Percentiles rank a stretch among this genome's conserved stretches.
phyloP scores from a whole-genome alignment of 768 basidiomycete genomes.

The Tylopilus rubrobrunneus region DNA sequence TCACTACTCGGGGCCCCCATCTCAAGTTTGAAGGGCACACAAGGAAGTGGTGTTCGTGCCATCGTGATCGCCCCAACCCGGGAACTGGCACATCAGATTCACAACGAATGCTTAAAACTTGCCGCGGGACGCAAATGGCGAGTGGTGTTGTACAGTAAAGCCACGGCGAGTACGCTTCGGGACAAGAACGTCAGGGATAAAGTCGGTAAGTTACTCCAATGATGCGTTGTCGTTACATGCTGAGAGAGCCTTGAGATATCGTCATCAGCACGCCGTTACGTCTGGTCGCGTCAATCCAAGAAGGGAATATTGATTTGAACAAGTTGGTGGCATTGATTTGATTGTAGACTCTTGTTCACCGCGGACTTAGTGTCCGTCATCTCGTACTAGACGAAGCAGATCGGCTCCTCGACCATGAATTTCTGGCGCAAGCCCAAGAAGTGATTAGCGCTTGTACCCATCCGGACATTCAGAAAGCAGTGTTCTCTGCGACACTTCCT shows the following conservation, averaged over 20 bases:
- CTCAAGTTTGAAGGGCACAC: conserved; percentile 41
- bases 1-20: conserved; percentile 53
- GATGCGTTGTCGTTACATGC: background rate
- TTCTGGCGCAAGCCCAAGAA: conserved; percentile 84
- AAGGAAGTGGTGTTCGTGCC: conserved; percentile 64
- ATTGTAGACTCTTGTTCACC: conserved; percentile 6
- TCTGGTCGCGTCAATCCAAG: conserved; percentile 75
- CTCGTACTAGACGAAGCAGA: conserved; percentile 90
- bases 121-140: conserved; percentile 82
- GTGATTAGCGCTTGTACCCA: conserved; percentile 75
- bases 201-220: conserved; percentile 54
- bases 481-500: conserved; percentile 95
- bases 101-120: conserved; percentile 83
- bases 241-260: conserved; percentile 54
- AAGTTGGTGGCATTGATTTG: conserved; percentile 52
- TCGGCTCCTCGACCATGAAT: conserved; percentile 85
- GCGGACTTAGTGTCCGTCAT: conserved; percentile 65
- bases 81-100: conserved; percentile 94
- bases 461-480: conserved; percentile 70
- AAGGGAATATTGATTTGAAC: conserved; percentile 58
- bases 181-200: conserved; percentile 70
- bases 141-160: conserved; percentile 80
- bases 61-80: conserved; percentile 88
- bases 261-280: conserved; percentile 91
- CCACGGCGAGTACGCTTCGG: conserved; percentile 78